Evolutionary conservation across 352 stramenopile species (phyloP).

Genomic region (Phytophthora multivora): DNA sequence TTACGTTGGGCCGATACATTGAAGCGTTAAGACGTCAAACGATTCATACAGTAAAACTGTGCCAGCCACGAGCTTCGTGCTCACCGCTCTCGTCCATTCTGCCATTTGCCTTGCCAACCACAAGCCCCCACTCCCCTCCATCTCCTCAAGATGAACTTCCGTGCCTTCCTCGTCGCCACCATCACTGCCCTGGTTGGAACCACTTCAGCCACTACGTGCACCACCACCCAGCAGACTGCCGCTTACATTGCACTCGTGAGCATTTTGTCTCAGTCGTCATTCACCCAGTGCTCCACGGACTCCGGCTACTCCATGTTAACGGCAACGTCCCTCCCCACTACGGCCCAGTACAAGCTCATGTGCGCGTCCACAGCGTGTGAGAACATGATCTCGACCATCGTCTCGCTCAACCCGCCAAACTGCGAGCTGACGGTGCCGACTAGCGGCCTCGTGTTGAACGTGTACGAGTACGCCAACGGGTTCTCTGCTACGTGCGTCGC

Average conservation of each 20-base stretch:
- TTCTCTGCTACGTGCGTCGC: conserved; percentile 19
- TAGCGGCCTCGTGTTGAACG: conserved; percentile 26
- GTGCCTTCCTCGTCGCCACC: conserved; percentile 12
- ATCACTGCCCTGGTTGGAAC: conserved; percentile 8
- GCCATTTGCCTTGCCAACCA: not conserved
- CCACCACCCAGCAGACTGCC: conserved; percentile 10
- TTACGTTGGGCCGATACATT: not conserved
- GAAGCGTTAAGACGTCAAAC: not conserved
- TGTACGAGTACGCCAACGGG: conserved; percentile 28
- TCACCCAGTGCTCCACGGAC: conserved; percentile 17
- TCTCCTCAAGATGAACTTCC: conserved; percentile 17
- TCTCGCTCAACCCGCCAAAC: conserved; percentile 25
- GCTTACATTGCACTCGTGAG: conserved; percentile 19
- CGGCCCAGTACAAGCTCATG: conserved; percentile 29
- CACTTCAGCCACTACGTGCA: conserved; percentile 12
- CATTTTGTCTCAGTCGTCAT: conserved; percentile 13
- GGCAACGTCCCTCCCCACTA: conserved; percentile 25
- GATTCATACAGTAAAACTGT: not conserved
- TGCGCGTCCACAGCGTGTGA: conserved; percentile 28
- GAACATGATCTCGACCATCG: conserved; percentile 18
- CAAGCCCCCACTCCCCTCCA: not conserved
- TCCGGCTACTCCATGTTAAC: conserved; percentile 36
- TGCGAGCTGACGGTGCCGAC: conserved; percentile 30
- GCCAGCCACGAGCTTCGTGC: not conserved
- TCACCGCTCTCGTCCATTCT: not conserved